A percentile compares a stretch with the other conserved stretches of the same genome.
These are phyloP conservation scores for Fusarium begoniae DNA, from an alignment of 2,329 filamentous ascomycete genomes.

Conservation along the genomic window DNA sequence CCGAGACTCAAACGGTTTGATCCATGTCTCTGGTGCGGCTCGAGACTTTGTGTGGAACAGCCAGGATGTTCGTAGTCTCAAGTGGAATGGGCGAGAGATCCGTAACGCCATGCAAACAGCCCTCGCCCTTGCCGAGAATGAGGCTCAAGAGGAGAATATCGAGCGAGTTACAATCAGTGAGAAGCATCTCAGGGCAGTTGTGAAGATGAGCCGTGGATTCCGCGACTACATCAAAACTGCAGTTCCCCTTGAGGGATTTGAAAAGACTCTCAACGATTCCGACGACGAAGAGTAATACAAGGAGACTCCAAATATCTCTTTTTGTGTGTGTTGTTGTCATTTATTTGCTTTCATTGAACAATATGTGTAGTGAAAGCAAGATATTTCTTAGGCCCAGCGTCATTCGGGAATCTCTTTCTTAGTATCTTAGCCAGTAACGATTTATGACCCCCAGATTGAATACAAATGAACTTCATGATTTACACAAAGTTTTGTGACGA, in stretches of 20 bases:
- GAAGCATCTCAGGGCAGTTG: constrained; percentile 48
- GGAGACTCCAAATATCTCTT: neutral
- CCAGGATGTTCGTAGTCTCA: constrained; percentile 49
- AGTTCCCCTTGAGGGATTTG: constrained; percentile 32
- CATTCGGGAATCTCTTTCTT: neutral
- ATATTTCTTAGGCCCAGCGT: neutral
- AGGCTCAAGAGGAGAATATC: constrained; percentile 48
- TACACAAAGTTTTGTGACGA: neutral
- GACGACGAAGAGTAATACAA: constrained; percentile 29
- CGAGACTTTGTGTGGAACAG: constrained; percentile 52
- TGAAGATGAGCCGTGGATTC: constrained; percentile 49
- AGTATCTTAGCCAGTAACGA: neutral
- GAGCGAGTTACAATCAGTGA: constrained; percentile 45
- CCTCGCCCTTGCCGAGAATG: constrained; percentile 54
- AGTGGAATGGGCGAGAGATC: constrained; percentile 56
- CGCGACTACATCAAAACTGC: constrained; percentile 45
- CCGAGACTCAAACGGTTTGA: constrained; percentile 50
- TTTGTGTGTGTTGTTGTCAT: too few relatives aligned
- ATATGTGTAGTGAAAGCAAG: neutral
- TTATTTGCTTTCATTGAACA: neutral
- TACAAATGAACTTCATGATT: neutral
- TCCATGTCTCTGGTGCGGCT: constrained; percentile 51
- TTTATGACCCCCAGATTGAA: constrained; percentile 2
- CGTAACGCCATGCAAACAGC: constrained; percentile 57
- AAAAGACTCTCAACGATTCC: constrained; percentile 29